phyloP scores from a whole-genome alignment of 129 eudicot species.

The Oenanthe sinensis region DNA sequence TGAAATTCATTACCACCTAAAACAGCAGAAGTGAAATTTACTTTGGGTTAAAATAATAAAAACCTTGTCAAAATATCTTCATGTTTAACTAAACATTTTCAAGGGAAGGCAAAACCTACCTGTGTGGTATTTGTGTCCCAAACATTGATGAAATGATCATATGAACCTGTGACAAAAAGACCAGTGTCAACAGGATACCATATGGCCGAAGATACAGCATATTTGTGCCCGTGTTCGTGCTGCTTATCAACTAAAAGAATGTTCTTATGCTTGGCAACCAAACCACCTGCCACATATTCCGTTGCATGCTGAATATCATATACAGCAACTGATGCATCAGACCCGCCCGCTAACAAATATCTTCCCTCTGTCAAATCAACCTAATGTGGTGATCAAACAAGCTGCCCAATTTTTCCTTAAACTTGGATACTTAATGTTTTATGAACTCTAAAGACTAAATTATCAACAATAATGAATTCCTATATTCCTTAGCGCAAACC shows the following conservation, averaged over 20 bases:
- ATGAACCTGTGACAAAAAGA: conserved; percentile 84
- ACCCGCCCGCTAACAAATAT: conserved; percentile 72
- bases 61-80: neutral
- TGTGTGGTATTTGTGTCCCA: conserved; percentile 97
- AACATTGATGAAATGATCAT: conserved; percentile 84
- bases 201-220: conserved; percentile 82
- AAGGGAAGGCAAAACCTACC: conserved; percentile 26
- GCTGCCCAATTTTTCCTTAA: conserved; percentile 17
- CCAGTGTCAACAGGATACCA: conserved; percentile 99
- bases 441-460: neutral
- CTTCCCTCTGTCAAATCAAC: conserved; percentile 99
- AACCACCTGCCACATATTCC: conserved; percentile 62
- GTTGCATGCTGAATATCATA: conserved; percentile 88
- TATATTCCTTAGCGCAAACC: neutral
- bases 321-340: conserved; percentile 89
- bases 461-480: neutral
- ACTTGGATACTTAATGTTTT: neutral
- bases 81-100: neutral
- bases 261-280: conserved; percentile 66
- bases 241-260: conserved; percentile 66
- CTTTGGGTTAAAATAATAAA: neutral
- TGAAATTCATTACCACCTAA: conserved; percentile 79
- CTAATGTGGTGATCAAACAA: conserved; percentile 71
- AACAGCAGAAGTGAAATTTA: neutral
- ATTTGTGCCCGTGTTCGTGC: conserved; percentile 77